Evolutionary conservation across 2,329 filamentous ascomycete species (phyloP).

Genomic region (Lachnellula hyalina): DNA sequence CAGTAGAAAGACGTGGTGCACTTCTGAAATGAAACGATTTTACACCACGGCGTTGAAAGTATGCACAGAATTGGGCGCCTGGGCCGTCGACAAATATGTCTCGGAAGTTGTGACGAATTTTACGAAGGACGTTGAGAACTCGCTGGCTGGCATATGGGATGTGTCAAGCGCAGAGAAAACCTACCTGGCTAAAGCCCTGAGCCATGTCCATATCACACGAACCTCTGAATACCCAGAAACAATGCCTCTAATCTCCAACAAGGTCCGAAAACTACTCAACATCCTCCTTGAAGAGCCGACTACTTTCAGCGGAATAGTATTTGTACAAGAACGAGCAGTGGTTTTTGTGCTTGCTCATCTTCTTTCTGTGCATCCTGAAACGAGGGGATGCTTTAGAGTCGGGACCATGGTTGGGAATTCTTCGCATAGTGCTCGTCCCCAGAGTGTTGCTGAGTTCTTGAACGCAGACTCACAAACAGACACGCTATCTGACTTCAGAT

Average conservation of each 20-base stretch:
- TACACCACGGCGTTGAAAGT: constrained; percentile 46
- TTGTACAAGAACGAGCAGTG: constrained; percentile 58
- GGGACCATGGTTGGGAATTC: constrained; percentile 54
- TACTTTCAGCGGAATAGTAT: constrained; percentile 54
- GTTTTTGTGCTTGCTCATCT: constrained; percentile 52
- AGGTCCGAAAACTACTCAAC: constrained; percentile 50
- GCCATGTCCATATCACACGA: constrained; percentile 31
- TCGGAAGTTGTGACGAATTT: constrained; percentile 40
- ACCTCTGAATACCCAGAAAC: constrained; percentile 19
- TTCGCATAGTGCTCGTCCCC: constrained; percentile 31
- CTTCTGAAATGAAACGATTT: constrained; percentile 52
- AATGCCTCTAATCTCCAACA: constrained; percentile 44
- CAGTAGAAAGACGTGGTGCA: constrained; percentile 46
- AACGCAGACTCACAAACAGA: constrained; percentile 32
- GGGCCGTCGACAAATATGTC: constrained; percentile 66
- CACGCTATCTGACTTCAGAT: constrained; percentile 47
- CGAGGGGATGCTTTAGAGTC: constrained; percentile 42
- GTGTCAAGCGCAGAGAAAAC: constrained; percentile 42
- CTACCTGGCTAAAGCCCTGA: constrained; percentile 48
- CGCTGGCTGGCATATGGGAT: constrained; percentile 38
- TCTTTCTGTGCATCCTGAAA: constrained; percentile 43
- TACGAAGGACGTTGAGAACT: constrained; percentile 32
- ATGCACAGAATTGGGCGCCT: constrained; percentile 55
- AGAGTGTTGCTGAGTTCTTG: constrained; percentile 37
- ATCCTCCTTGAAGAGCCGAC: constrained; percentile 41